Evolutionary conservation across 2,329 filamentous ascomycete species (phyloP).

Genomic region (Cordyceps cateniannulata): DNA sequence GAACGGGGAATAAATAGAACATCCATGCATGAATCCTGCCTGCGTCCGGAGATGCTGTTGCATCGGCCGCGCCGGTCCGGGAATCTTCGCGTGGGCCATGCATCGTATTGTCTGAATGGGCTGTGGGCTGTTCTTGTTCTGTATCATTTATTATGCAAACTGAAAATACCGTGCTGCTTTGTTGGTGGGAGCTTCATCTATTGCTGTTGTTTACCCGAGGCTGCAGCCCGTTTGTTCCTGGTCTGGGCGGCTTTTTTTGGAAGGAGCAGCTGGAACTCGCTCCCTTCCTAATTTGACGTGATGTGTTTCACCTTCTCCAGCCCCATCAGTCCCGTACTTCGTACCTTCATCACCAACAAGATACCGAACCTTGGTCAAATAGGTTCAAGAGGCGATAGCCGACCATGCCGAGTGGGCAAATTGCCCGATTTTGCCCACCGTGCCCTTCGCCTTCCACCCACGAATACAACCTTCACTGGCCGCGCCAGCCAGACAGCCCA

Average conservation of each 20-base stretch:
- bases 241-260: neutral
- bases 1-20: slow-evolving; percentile 2
- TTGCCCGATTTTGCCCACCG: too few relatives aligned
- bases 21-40: slow-evolving; percentile 2
- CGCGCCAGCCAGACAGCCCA: too few relatives aligned
- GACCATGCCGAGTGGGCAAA: too few relatives aligned
- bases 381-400: too few relatives aligned
- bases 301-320: neutral
- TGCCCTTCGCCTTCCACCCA: too few relatives aligned
- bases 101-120: too few relatives aligned
- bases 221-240: neutral
- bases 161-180: neutral
- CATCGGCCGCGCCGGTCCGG: neutral
- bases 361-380: neutral
- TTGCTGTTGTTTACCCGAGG: neutral
- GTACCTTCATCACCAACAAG: neutral
- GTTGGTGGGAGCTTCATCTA: neutral
- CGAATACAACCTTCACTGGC: too few relatives aligned
- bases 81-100: neutral
- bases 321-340: too few relatives aligned
- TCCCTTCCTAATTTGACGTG: slow-evolving; percentile 5
- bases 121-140: too few relatives aligned
- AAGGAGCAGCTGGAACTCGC: neutral
- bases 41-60: neutral
- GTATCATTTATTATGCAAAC: too few relatives aligned